Evolutionary conservation across 768 basidiomycete genomes (phyloP).

Genomic region (Gelatoporia subvermispora): DNA sequence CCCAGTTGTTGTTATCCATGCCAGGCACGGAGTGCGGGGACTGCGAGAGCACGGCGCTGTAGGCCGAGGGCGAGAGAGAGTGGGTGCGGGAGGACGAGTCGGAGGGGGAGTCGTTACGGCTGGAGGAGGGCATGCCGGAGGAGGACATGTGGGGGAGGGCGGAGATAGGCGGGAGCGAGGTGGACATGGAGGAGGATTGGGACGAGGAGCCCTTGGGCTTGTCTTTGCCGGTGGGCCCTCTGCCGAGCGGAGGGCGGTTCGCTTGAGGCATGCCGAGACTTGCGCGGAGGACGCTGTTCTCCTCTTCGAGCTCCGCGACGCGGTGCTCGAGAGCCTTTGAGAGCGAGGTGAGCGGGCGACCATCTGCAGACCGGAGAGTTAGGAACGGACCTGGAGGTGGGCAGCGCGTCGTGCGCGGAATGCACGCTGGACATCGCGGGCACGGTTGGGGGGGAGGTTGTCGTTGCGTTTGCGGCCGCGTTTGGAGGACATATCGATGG

Average conservation of each 20-base stretch:
- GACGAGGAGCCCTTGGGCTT: slow-evolving; percentile 43
- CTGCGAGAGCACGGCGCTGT: slow-evolving; percentile 17
- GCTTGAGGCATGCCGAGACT: slow-evolving; percentile 72
- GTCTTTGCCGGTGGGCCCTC: slow-evolving; percentile 85
- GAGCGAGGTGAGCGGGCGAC: slow-evolving; percentile 25
- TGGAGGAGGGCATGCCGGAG: slow-evolving; percentile 3
- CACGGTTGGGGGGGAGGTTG: slow-evolving; percentile 74
- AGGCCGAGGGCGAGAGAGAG: slow-evolving; percentile 58
- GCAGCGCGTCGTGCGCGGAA: slow-evolving; percentile 87
- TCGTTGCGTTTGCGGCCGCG: slow-evolving; percentile 83
- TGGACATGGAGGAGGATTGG: slow-evolving; percentile 2
- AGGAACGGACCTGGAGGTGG: slow-evolving; percentile 63
- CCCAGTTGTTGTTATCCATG: slow-evolving; percentile 15
- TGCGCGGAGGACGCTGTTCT: slow-evolving; percentile 70
- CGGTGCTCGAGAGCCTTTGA: slow-evolving; percentile 74
- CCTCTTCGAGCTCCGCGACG: slow-evolving; percentile 78
- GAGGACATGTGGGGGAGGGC: slow-evolving; percentile 11
- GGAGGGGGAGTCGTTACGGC: slow-evolving; percentile 31
- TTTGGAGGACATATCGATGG: slow-evolving; percentile 68
- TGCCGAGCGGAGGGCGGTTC: slow-evolving; percentile 66
- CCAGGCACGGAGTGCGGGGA: slow-evolving; percentile 1
- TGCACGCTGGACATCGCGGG: slow-evolving; percentile 84
- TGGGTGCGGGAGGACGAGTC: slow-evolving; percentile 52
- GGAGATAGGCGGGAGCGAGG: slow-evolving; percentile 9
- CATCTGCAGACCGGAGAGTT: slow-evolving; percentile 16